phyloP scores from a whole-genome alignment of 2,329 filamentous ascomycete genomes.

The Myriosclerotinia duriaeana region DNA sequence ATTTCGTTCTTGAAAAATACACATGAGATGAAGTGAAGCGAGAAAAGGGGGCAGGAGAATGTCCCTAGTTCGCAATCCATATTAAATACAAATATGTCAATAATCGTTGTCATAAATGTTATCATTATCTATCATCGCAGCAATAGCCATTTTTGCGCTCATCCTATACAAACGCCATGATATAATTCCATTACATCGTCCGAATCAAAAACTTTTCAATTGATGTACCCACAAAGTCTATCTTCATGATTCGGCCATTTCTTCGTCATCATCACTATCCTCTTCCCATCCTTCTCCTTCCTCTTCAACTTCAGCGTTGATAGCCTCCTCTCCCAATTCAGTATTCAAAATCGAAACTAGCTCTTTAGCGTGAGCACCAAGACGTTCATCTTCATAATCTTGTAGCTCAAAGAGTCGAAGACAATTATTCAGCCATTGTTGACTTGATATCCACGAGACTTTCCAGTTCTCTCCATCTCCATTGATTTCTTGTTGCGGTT shows the following conservation, averaged over 20 bases:
- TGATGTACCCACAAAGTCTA: neutral
- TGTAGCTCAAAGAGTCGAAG: conserved; percentile 74
- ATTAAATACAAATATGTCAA: neutral
- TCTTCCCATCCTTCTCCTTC: conserved; percentile 52
- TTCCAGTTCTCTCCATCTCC: conserved; percentile 46
- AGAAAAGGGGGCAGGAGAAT: neutral
- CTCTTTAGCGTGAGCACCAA: conserved; percentile 74
- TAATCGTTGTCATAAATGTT: neutral
- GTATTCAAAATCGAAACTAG: conserved; percentile 63
- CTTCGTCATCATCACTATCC: conserved; percentile 48
- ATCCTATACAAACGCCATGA: conserved; percentile 26
- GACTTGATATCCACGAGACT: conserved; percentile 68
- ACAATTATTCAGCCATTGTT: conserved; percentile 80
- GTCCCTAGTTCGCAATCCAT: neutral
- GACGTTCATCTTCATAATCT: conserved; percentile 80
- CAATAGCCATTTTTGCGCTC: neutral
- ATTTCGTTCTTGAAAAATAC: conserved; percentile 1
- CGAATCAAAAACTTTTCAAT: conserved; percentile 1
- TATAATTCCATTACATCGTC: conserved; percentile 14
- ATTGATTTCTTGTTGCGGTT: conserved; percentile 38
- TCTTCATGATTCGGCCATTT: conserved; percentile 54
- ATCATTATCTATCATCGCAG: conserved; percentile 20
- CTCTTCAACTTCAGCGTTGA: conserved; percentile 54
- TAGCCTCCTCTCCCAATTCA: conserved; percentile 62
- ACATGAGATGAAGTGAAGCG: neutral